Evolutionary conservation across 768 basidiomycete genomes (phyloP).

Genomic region (Boletus insuetus): DNA sequence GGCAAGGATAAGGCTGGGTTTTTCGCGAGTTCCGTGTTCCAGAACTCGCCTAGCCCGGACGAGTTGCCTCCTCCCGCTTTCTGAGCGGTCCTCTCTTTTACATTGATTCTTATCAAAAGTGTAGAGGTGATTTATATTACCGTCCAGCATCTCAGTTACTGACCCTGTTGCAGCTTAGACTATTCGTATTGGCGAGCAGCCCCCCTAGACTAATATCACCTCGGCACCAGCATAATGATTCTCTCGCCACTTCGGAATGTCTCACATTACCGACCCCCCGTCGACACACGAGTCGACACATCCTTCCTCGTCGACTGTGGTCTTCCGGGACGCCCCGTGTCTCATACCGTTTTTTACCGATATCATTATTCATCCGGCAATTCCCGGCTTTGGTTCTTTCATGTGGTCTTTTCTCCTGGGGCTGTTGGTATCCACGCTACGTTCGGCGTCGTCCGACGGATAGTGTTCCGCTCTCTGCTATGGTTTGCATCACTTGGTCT

Average conservation of each 20-base stretch:
- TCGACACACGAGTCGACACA: slow-evolving; percentile 4
- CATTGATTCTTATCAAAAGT: slow-evolving; percentile 28
- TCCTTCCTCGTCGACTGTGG: slow-evolving; percentile 9
- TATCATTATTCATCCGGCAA: slow-evolving; percentile 47
- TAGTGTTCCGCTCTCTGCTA: slow-evolving; percentile 29
- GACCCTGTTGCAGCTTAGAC: slow-evolving; percentile 30
- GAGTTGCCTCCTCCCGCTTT: slow-evolving; percentile 72
- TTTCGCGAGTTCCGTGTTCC: slow-evolving; percentile 81
- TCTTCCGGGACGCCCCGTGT: slow-evolving; percentile 23
- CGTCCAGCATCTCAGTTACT: background rate
- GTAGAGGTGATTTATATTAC: slow-evolving; percentile 37
- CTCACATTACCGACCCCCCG: slow-evolving; percentile 21
- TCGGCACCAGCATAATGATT: slow-evolving; percentile 29
- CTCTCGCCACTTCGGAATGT: slow-evolving; percentile 24
- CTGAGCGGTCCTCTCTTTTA: slow-evolving; percentile 38
- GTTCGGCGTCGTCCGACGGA: slow-evolving; percentile 24
- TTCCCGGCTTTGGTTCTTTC: slow-evolving; percentile 26
- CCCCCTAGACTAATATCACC: slow-evolving; percentile 38
- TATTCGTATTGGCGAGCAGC: slow-evolving; percentile 37
- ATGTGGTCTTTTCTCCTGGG: slow-evolving; percentile 31
- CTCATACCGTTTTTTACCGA: slow-evolving; percentile 29
- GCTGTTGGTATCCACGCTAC: slow-evolving; percentile 22
- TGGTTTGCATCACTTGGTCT: slow-evolving; percentile 30
- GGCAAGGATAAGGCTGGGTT: slow-evolving; percentile 44
- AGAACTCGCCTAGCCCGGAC: slow-evolving; percentile 84